Percentiles rank a stretch among this genome's conserved stretches.
These are phyloP conservation scores for Hypoxylon sp. DNA, from an alignment of 2,329 filamentous ascomycete genomes.

Conservation along the genomic window DNA sequence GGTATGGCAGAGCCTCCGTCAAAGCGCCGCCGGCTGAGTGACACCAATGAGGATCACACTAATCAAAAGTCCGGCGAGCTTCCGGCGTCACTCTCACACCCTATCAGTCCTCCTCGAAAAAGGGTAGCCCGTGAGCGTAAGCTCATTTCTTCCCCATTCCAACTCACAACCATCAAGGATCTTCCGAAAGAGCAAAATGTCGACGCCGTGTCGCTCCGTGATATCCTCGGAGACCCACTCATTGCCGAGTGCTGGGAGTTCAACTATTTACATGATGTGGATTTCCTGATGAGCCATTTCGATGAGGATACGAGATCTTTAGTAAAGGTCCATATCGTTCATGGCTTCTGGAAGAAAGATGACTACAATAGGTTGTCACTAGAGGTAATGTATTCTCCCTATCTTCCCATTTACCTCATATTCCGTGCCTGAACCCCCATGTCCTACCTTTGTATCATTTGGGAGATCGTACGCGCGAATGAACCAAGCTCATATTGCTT, in stretches of 20 bases:
- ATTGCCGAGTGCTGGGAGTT: conserved; percentile 81
- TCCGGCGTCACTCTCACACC: conserved; percentile 54
- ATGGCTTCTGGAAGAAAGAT: conserved; percentile 78
- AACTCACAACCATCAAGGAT: conserved; percentile 78
- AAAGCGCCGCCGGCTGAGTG: conserved; percentile 49
- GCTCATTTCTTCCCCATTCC: conserved; percentile 74
- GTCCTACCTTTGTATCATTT: not conserved
- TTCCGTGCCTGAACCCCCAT: conserved; percentile 1
- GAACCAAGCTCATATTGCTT: not conserved
- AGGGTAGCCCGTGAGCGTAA: conserved; percentile 44
- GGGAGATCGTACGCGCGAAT: conserved; percentile 2
- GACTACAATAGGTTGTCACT: conserved; percentile 70
- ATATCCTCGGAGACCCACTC: conserved; percentile 80
- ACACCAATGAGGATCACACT: conserved; percentile 27
- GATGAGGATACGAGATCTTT: conserved; percentile 65
- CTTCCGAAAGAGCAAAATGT: conserved; percentile 72
- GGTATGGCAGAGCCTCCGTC: conserved; percentile 48
- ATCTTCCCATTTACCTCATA: not conserved
- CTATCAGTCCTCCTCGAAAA: conserved; percentile 65
- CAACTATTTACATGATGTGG: conserved; percentile 75
- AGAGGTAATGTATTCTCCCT: conserved; percentile 62
- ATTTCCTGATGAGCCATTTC: conserved; percentile 69
- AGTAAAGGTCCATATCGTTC: conserved; percentile 69
- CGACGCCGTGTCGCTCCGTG: conserved; percentile 75
- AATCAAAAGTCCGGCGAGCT: conserved; percentile 25